Evolutionary conservation across 2,329 filamentous ascomycete species (phyloP).

Genomic region (Leptographium flavum): DNA sequence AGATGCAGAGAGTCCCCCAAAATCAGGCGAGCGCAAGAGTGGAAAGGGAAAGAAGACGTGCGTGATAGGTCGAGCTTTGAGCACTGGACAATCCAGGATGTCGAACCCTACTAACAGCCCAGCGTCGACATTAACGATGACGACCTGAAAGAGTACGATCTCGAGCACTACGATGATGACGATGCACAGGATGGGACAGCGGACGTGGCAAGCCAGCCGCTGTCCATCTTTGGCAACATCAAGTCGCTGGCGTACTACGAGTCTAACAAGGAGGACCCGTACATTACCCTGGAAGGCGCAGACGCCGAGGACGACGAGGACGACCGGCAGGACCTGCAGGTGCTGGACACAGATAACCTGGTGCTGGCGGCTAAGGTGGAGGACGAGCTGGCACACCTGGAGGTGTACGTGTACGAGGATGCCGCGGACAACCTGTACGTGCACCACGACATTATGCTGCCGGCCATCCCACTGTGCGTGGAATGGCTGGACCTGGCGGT

Average conservation of each 20-base stretch:
- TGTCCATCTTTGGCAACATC: conserved; percentile 91
- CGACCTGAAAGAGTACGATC: conserved; percentile 88
- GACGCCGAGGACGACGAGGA: conserved; percentile 60
- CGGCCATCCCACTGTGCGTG: conserved; percentile 84
- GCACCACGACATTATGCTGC: conserved; percentile 98
- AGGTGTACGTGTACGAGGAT: conserved; percentile 97
- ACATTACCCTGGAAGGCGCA: conserved; percentile 71
- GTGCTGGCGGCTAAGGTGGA: conserved; percentile 87
- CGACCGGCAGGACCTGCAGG: conserved; percentile 85
- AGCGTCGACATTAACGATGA: conserved; percentile 53
- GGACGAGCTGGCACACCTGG: conserved; percentile 90
- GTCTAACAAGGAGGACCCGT: conserved; percentile 88
- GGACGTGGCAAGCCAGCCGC: conserved; percentile 39
- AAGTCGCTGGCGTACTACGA: conserved; percentile 90
- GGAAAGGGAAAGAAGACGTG: conserved; percentile 10
- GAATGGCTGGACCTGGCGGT: conserved; percentile 95
- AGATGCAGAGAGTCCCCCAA: not conserved
- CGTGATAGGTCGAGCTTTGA: no score
- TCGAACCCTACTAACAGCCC: no score
- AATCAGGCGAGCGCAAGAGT: conserved; percentile 10
- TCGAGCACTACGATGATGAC: conserved; percentile 91
- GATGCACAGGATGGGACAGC: conserved; percentile 44
- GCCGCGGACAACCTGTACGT: conserved; percentile 93
- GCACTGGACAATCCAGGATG: no score
- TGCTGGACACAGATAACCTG: conserved; percentile 84